These are phyloP conservation scores for Cladosporium halotolerans DNA, from an alignment of 2,329 filamentous ascomycete genomes.

Conservation along the genomic window DNA sequence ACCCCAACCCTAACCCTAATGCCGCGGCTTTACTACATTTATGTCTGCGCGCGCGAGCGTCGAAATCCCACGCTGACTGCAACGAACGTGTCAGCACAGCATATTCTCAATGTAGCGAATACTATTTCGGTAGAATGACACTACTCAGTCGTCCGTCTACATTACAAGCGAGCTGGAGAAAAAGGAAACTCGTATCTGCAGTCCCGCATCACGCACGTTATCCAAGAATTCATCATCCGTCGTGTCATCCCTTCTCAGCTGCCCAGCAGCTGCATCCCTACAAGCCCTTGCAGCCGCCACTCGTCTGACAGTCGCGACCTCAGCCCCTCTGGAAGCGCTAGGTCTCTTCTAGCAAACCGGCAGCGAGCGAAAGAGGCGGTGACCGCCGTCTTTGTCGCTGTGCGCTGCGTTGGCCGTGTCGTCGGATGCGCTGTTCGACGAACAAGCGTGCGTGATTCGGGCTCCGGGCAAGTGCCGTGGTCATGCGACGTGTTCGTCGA, in stretches of 20 bases:
- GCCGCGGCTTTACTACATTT: too few species aligned
- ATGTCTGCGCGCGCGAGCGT: too few species aligned
- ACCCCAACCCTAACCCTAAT: too few species aligned
- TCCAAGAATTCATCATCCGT: background rate
- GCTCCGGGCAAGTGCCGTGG: background rate
- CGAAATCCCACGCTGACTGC: too few species aligned
- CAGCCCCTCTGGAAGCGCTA: background rate
- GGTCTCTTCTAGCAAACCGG: background rate
- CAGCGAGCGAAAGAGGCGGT: slow-evolving; percentile 5
- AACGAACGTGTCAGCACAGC: too few species aligned
- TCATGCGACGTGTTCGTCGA: too few species aligned
- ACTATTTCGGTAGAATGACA: too few species aligned
- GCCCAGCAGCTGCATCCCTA: background rate
- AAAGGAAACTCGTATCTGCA: background rate
- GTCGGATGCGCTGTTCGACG: background rate
- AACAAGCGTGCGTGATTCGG: background rate
- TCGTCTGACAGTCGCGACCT: slow-evolving; percentile 4
- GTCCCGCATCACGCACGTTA: background rate
- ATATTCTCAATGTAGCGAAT: too few species aligned
- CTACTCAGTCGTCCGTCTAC: too few species aligned
- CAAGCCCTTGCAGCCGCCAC: slow-evolving; percentile 1
- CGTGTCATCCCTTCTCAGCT: background rate
- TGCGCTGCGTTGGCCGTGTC: background rate
- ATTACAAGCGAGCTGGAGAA: too few species aligned
- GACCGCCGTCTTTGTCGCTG: background rate